Base-by-base conservation (phyloP, 108 stramenopile species). In the Cyclotella sp. region DNA sequence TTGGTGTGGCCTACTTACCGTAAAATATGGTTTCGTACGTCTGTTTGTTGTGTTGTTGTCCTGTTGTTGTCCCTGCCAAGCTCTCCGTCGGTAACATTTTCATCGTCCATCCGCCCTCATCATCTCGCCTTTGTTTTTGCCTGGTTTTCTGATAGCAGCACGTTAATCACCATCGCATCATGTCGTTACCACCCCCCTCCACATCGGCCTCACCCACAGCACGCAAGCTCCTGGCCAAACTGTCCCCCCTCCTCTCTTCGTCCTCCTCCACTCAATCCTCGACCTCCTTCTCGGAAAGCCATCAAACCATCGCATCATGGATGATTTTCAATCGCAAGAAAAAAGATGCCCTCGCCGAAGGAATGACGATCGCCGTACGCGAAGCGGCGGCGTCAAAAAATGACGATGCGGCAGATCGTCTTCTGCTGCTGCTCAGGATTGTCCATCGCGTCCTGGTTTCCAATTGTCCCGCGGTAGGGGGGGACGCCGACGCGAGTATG, bases 321-420 rank as follows among this genome's bases (percentile, higher is more conserved):
- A 62, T 62, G 61, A 62, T 62, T n/a, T 62, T 62, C 61, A 39
- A 62, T 42, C 61, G 61, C n/a, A 62, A 62, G 34, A 62, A 62
- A 30, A 39, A 62, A 16, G 61, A 39, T 10, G 5, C 61, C 9
- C 34, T 62, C 14, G 29, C 40, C 61, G 61, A 62, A 16, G 61
- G 40, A 3, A 41, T 62, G 61, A 13, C 5, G 22, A 24, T 57
- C 3, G 55, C 55, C 7, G 24, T 57, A 22, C 55, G 55, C 24
- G 55, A 57, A 9, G 16, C 61, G 15, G 34, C 34, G 61, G 41
- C n/a, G 11, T 15, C 28, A 8, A 18, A 62, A 3, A 16, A 39
- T 1, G 16, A 62, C 34, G 16, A 62, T 41, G 22, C 22, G 15
- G 18, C 15, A 40, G 61, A 62, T 39, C 34, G 40, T 34, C 16